Evolutionary conservation across 306 rosid genomes (phyloP), one percentile per base, ranked within the genome.

Genomic region (Casuarina equisetifolia): DNA sequence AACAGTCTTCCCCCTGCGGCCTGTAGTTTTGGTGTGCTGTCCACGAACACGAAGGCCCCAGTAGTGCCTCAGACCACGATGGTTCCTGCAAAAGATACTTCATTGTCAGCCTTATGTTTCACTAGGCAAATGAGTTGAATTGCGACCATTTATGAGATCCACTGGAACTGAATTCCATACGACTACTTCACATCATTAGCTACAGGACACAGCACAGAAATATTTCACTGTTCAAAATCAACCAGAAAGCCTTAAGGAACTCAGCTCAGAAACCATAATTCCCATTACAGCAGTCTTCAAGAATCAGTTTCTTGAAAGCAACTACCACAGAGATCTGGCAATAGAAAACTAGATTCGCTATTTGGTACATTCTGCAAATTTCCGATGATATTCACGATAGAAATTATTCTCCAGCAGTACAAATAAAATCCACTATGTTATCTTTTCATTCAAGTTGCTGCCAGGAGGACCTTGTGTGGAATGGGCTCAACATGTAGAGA

Each of bases 11-110:
- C 96, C 97, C 81, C 92, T 81, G 40, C 93, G 91, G 25, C 97
- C 96, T 4, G 93, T 92, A 19, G 97, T 92, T 90, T 92, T 90
- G 78, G 97, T 92, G 85, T 90, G 95, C 88, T 92, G 97, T 35
- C 97, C 96, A 81, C 93, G 97, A 20, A 92, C 97, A n/a, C 94
- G 90, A 25, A 90, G 93, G 49, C 93, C 91, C 93, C 93, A 90
- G 80, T 67, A 20, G 52, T 84, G 76, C 76, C 81, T 49, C 78
- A 57, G 53, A 73, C 69, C 69, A 39, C 48, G 51, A 32, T 84
- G 87, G 71, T 80, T 84, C 52, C 87, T 84, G 77, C 82, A 74
- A 7, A 53, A 12, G 39, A 4, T 0, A 6, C 70, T 39, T 48
- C 38, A 43, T 0, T 0, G 48, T 64, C 46, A 64, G 70, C 32